Evolutionary conservation across 768 basidiomycete genomes (phyloP).

Genomic region (Ramaria sp.): DNA sequence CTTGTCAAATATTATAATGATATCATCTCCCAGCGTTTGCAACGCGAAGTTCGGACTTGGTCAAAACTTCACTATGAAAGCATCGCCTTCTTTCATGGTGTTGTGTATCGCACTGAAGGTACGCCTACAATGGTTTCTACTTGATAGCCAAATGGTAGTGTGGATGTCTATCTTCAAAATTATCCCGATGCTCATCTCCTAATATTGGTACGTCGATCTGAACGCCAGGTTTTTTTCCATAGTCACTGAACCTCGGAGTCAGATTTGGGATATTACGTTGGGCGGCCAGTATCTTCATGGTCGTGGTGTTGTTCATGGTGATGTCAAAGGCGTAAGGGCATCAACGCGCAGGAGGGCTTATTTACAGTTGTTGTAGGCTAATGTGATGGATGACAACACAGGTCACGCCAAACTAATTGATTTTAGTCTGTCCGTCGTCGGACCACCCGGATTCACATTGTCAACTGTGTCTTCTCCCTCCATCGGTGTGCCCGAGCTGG

Average conservation of each 20-base stretch:
- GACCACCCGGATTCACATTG: neutral
- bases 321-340: constrained; percentile 14
- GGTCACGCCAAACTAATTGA: constrained; percentile 6
- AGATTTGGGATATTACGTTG: constrained; percentile 13
- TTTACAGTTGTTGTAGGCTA: neutral
- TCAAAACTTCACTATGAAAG: neutral
- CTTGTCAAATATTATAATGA: neutral
- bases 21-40: neutral
- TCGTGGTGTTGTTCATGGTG: constrained; percentile 14
- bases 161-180: constrained; percentile 1
- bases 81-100: neutral
- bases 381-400: constrained; percentile 8
- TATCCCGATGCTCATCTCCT: neutral
- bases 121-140: neutral
- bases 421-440: constrained; percentile 3
- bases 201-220: neutral
- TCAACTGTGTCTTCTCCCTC: neutral
- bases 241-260: neutral
- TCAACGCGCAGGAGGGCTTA: neutral
- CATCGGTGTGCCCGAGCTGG: constrained; percentile 2
- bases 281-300: constrained; percentile 15
- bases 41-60: constrained; percentile 4
- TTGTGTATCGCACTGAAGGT: neutral
- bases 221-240: neutral
- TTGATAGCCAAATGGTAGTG: neutral